Evolutionary conservation across 495 filamentous ascomycete species (phyloP).

Genomic region (Aspergillus homomorphus): DNA sequence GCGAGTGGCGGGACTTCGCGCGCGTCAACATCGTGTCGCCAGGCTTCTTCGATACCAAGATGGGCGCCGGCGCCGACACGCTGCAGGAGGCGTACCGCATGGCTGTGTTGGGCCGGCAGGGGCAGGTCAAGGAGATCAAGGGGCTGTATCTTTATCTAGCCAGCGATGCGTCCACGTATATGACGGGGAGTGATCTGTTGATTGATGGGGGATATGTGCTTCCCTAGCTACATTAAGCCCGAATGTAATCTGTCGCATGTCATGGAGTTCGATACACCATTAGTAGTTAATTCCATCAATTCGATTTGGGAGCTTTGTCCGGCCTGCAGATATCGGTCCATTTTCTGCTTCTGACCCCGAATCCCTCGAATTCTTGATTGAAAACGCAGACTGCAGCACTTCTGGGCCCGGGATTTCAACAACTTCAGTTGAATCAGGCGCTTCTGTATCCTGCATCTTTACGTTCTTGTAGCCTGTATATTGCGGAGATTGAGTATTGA

Average conservation of each 20-base stretch:
- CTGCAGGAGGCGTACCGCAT: slow-evolving; percentile 61
- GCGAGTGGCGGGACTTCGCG: slow-evolving; percentile 64
- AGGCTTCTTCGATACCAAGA: slow-evolving; percentile 64
- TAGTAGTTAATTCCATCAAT: slow-evolving; percentile 41
- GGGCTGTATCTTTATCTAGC: slow-evolving; percentile 59
- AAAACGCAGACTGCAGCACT: too few relatives aligned
- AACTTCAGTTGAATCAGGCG: too few relatives aligned
- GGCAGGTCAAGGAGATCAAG: slow-evolving; percentile 61
- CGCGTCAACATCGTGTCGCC: slow-evolving; percentile 66
- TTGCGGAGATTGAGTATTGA: too few relatives aligned
- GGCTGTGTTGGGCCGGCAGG: slow-evolving; percentile 54
- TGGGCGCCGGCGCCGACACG: slow-evolving; percentile 52
- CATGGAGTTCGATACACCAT: too few relatives aligned
- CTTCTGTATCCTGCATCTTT: too few relatives aligned
- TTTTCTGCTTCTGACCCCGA: slow-evolving; percentile 63
- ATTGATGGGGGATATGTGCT: slow-evolving; percentile 59
- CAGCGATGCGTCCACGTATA: slow-evolving; percentile 64
- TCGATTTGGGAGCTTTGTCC: slow-evolving; percentile 52
- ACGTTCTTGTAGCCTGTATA: too few relatives aligned
- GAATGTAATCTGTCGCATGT: too few relatives aligned
- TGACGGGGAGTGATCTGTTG: slow-evolving; percentile 62
- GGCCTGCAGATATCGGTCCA: slow-evolving; percentile 31
- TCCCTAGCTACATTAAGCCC: slow-evolving; percentile 16
- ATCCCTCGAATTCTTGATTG: slow-evolving; percentile 62
- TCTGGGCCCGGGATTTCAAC: too few relatives aligned